Evolutionary conservation across 1,139 yeast genomes (phyloP).

Genomic region (Suhomyces maxii): DNA sequence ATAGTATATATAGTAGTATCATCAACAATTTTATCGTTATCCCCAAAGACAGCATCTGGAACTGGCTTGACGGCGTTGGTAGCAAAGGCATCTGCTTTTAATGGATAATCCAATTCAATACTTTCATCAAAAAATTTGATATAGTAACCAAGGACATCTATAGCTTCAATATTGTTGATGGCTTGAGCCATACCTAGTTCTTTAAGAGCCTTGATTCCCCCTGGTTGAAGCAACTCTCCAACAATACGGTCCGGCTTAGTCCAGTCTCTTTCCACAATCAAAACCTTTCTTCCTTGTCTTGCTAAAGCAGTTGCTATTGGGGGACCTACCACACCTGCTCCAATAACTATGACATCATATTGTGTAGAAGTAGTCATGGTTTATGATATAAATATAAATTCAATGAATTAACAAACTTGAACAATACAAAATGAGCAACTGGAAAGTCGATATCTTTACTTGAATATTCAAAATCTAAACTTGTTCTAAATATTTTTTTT

Average conservation of each 20-base stretch:
- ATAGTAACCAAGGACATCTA: constrained; percentile 76
- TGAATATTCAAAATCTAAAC: not conserved
- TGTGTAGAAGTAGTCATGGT: constrained; percentile 1
- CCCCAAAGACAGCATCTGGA: constrained; percentile 52
- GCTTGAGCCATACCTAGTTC: constrained; percentile 82
- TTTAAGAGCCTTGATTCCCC: constrained; percentile 78
- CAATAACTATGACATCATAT: constrained; percentile 72
- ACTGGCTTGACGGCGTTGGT: constrained; percentile 51
- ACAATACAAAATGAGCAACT: too few species aligned
- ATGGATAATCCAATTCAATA: constrained; percentile 70
- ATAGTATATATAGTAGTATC: constrained; percentile 50
- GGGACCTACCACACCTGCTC: constrained; percentile 97
- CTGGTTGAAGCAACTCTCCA: constrained; percentile 96
- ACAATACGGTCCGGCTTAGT: constrained; percentile 91
- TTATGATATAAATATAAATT: not conserved
- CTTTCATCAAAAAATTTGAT: constrained; percentile 62
- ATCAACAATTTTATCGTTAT: constrained; percentile 52
- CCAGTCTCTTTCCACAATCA: constrained; percentile 86
- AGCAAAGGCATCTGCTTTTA: constrained; percentile 47
- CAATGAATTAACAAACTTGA: too few species aligned
- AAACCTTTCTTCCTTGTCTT: constrained; percentile 78
- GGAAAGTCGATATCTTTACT: too few species aligned
- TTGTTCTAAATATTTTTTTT: not conserved
- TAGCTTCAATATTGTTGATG: constrained; percentile 79
- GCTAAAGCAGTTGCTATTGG: constrained; percentile 89